Base-by-base conservation (phyloP, 148 eudicot genomes). In the Pharnaceum exiguum region DNA sequence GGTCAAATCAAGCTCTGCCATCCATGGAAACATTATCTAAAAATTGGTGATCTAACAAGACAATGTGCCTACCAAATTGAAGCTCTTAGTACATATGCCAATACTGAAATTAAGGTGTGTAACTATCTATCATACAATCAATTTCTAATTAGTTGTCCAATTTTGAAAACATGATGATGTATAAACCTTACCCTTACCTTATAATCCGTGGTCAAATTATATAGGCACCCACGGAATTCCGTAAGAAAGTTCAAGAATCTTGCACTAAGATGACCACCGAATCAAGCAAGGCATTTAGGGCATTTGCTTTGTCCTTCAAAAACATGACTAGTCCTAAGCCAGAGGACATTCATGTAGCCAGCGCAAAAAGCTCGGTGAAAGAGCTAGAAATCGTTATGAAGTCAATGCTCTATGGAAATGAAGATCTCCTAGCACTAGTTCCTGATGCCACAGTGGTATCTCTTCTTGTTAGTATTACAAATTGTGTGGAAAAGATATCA, bases 191-290 rank as follows among this genome's bases (percentile, higher is more conserved):
- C 9, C 5, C 25, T 12, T 44, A 44, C 3, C 42, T 2, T 7
- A 3, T 1, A 1, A 1, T 11, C 15, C n/a, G 42, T 6, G 4
- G 11, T 1, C 22, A n/a, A 26, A 18, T 32, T 1, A 2, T 18
- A 53, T 68, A 88, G 91, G 74, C 46, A 61, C 46, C 79, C 26
- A 3, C 51, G 24, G 80, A 82, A 51, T 57, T 84, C 25, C 57
- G 69, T 32, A 67, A 33, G 44, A 73, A 32, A 66, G 69, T 87
- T 12, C 64, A 67, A 60, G 71, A 68, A 24, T 55, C 84, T 25
- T 84, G 84, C 76, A 66, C 30, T 3, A 75, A 40, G 33, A 73
- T 84, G 71, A 75, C 82, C 71, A 21, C 38, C 11, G 82, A 84
- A 69, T 66, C 84, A 4, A 79, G 81, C 46, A 79, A 79, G 48